Base-by-base conservation (phyloP, 2,329 filamentous ascomycete genomes). In the Colletotrichum liaoningense region DNA sequence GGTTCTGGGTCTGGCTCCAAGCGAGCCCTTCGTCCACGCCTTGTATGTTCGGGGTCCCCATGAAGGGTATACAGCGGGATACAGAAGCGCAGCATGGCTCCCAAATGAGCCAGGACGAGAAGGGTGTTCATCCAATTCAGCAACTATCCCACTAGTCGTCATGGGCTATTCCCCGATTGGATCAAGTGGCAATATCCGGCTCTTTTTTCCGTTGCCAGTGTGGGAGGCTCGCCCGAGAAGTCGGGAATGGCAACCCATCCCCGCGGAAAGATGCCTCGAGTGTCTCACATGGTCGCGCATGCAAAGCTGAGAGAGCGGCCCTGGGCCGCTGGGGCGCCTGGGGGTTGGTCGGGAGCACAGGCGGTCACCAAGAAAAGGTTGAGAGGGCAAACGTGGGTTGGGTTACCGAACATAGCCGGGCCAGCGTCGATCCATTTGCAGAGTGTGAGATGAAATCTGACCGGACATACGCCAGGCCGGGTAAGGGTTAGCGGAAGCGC, bases 141-240 rank as follows among this genome's bases (percentile, higher is more conserved):
- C 14, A 30, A 57, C 2, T 11, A 26, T 35, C 33, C 19, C 59
- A 24, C 54, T 54, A 35, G 49, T 12, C 16, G 55, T 28, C 38
- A 33, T 49, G 42, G 7, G 28, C 65, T 60, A 70, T 57, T 57
- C 70, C 70, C 70, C 70, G 70, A 73, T 73, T 73, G 67, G 70
- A 73, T 9, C 4, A 33, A 19, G 30, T 22, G 35, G 24, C 60
- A 62, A 22, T n/a, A 73, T 22, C 55, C 46, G 67, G 70, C 62
- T 46, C 16, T 60, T 24, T 24, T 58, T 65, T 52, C 62, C 60
- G 38, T 49, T 22, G 19, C 42, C 42, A 49, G 42, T 35, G 19
- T 46, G 33, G 19, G 46, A 28, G 49, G 46, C 24, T 42, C 63
- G 67, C 60, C 70, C 60, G 28, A 57, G 35, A 66, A 70, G 49